A percentile compares a stretch with the other conserved stretches of the same genome.
Conservation (phyloP, 345 rosid species). For the Citrus trifoliata region DNA sequence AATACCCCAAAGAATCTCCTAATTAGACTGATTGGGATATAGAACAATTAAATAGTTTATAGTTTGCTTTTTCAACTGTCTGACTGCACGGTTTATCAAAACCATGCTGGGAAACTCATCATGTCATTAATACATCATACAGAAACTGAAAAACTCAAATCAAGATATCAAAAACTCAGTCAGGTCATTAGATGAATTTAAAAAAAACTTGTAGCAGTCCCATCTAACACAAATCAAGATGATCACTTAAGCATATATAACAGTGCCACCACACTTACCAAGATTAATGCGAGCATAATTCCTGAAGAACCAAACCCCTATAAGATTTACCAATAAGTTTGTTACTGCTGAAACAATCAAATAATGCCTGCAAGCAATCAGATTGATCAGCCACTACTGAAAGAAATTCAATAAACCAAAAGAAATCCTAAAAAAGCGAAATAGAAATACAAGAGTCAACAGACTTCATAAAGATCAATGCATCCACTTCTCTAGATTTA, state of each 20-base stretch:
- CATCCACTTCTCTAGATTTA: too few species aligned
- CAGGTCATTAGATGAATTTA: not conserved
- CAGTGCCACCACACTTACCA: constrained; percentile 45
- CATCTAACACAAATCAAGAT: not conserved
- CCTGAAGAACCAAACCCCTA: constrained; percentile 99
- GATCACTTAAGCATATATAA: not conserved
- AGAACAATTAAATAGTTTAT: not conserved
- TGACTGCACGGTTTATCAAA: not conserved
- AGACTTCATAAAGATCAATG: not conserved
- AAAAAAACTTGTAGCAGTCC: not conserved
- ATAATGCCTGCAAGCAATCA: constrained; percentile 73
- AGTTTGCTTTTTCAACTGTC: not conserved
- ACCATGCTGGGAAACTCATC: not conserved
- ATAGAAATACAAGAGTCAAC: not conserved
- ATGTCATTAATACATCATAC: not conserved
- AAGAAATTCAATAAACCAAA: not conserved
- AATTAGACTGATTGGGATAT: not conserved
- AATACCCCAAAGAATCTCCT: not conserved
- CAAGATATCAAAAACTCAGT: not conserved
- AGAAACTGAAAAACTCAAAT: not conserved
- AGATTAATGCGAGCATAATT: constrained; percentile 87
- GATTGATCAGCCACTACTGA: not conserved
- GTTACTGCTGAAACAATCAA: constrained; percentile 96
- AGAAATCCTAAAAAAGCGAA: too few species aligned
- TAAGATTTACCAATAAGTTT: constrained; percentile 84